phyloP scores from a whole-genome alignment of 2,329 filamentous ascomycete genomes.

The Aspergillus pseudoterreus region DNA sequence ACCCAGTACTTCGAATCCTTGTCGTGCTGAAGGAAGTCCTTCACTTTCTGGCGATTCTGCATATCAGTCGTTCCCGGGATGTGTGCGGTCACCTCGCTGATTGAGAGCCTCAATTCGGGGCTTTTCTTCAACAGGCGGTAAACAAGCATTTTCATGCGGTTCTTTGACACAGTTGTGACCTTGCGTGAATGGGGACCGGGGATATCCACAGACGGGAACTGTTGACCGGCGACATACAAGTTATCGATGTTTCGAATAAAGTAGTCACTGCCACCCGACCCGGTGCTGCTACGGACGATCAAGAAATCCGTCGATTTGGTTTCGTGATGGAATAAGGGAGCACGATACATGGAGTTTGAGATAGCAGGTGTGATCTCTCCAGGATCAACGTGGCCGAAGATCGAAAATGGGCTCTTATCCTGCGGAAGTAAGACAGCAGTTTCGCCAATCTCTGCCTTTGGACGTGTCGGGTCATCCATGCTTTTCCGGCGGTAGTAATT shows the following conservation, averaged over 20 bases:
- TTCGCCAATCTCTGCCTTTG: slow-evolving; percentile 83
- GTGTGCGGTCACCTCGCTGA: slow-evolving; percentile 85
- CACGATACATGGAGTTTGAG: slow-evolving; percentile 92
- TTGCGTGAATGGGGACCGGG: slow-evolving; percentile 91
- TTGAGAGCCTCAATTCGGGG: slow-evolving; percentile 63
- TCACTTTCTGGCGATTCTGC: slow-evolving; percentile 93
- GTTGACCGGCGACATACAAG: slow-evolving; percentile 85
- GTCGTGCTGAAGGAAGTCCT: slow-evolving; percentile 90
- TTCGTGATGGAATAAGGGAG: slow-evolving; percentile 85
- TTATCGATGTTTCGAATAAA: slow-evolving; percentile 88
- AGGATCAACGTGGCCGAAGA: slow-evolving; percentile 88
- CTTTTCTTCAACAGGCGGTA: slow-evolving; percentile 83
- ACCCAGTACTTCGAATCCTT: slow-evolving; percentile 87
- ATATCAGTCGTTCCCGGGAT: slow-evolving; percentile 91
- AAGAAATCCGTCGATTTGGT: slow-evolving; percentile 79
- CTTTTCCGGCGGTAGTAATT: slow-evolving; percentile 94
- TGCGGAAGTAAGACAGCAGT: slow-evolving; percentile 83
- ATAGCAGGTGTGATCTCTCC: slow-evolving; percentile 87
- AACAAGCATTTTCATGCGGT: slow-evolving; percentile 91
- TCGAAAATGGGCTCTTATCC: slow-evolving; percentile 91
- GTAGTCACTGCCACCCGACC: slow-evolving; percentile 72
- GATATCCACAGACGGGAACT: slow-evolving; percentile 86
- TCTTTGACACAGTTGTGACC: slow-evolving; percentile 95
- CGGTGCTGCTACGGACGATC: slow-evolving; percentile 76
- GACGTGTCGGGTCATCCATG: slow-evolving; percentile 68